Evolutionary conservation across 2,329 filamentous ascomycete species (phyloP), one percentile per base, ranked within the genome.

Genomic region (Chaetomium strumarium): DNA sequence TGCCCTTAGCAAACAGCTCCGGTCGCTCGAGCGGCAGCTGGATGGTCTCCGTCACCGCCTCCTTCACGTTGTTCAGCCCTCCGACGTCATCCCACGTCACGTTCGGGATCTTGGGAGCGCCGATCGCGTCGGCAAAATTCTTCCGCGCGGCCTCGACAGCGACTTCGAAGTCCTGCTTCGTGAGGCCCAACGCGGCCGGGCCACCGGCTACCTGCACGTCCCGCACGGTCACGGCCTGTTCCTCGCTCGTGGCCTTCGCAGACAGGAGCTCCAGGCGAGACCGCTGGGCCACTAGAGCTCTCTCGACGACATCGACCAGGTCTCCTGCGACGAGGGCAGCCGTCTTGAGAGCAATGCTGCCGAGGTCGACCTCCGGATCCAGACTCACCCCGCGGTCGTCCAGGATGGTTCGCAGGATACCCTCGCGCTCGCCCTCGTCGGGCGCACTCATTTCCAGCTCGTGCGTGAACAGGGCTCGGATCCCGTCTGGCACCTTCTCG

Each of bases 81-180:
- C 92, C 92, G 17, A 99, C 92, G 67, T 99, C 92, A 60, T 92
- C 86, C 92, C 92, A 99, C 19, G 86, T 86, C 7, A 99, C 93
- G 58, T 96, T 96, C 7, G 92, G 93, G 57, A 97, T 97, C 77
- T 97, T 97, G 2, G 93, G 93, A 5, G 93, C 93, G 20, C 93
- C 93, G 58, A 99, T 99, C 0, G 92, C 86, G 68, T 97, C 93
- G 6, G 93, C 92, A 67, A 99, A 99, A 70, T 96, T 97, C 77
- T 96, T 96, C 50, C 93, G 84, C 1, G 93, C 93, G 6, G 91
- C 90, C 55, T 97, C 92, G 3, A 99, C 92, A 0, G 93, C 93
- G n/a, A 85, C 73, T 50, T 96, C 90, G 59, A 97, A 92, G 68
- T 99, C 93, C 2, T 79, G 75, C 60, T 88, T 88, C 1, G 84